These are phyloP conservation scores for Colletotrichum neosansevieriae DNA, from an alignment of 2,329 filamentous ascomycete species.

Conservation along the genomic window DNA sequence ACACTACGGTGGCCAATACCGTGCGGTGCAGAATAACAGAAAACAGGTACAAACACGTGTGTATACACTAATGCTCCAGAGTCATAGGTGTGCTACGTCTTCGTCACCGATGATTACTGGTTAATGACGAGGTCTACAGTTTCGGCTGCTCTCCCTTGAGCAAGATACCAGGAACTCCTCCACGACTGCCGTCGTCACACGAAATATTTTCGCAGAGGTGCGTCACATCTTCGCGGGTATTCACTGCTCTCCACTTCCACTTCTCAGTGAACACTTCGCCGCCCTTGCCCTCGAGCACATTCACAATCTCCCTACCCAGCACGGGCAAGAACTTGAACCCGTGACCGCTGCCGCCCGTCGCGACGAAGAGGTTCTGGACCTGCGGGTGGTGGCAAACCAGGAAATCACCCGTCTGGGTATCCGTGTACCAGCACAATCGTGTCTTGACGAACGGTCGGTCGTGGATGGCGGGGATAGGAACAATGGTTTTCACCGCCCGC, in stretches of 20 bases:
- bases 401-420: slow-evolving; percentile 79
- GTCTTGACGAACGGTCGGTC: slow-evolving; percentile 71
- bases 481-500: slow-evolving; percentile 68
- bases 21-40: not conserved
- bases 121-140: not conserved
- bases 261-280: slow-evolving; percentile 65
- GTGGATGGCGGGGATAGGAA: slow-evolving; percentile 67
- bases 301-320: slow-evolving; percentile 71
- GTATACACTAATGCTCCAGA: not conserved
- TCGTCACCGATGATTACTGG: not conserved
- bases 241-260: slow-evolving; percentile 73
- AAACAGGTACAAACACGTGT: not conserved
- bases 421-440: slow-evolving; percentile 81
- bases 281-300: slow-evolving; percentile 62
- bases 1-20: no score
- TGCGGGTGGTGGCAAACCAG: slow-evolving; percentile 77
- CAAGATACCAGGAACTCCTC: slow-evolving; percentile 60
- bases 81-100: not conserved
- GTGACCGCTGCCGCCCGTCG: slow-evolving; percentile 73
- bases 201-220: slow-evolving; percentile 53
- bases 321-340: slow-evolving; percentile 78
- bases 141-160: slow-evolving; percentile 57
- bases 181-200: slow-evolving; percentile 67
- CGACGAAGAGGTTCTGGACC: slow-evolving; percentile 69
- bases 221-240: slow-evolving; percentile 51